Base-by-base conservation (phyloP, 225 moss, liverwort and hornwort genomes). In the Rhytidiadelphus loreus region DNA sequence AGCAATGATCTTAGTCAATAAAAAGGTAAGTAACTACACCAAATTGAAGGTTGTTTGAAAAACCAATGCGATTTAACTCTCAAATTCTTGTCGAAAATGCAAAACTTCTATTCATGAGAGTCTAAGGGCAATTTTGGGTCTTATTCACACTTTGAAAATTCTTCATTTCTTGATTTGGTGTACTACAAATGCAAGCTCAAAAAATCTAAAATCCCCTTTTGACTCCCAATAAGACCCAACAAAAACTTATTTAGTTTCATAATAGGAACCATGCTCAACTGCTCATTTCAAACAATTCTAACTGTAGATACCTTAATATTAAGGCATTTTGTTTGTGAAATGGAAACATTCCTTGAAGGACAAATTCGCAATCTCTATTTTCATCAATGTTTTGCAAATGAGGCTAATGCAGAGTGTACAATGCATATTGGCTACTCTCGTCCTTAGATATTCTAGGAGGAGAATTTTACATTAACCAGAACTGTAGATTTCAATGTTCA, bases 51-150 rank as follows among this genome's bases (percentile, higher is more conserved):
- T n/a, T n/a, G n/a, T n/a, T 39, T n/a, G 0, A 2, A 24, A 39
- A 39, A 39, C 7, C 24, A 22, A 23, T 69, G 23, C 4, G 0
- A 13, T 23, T 1, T 7, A 4, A 69, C 8, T 39, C 12, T 23
- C 24, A 13, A 39, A 69, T 24, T 23, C 39, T 39, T 39, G 24
- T 39, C 8, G 24, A 69, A 24, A 39, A 7, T 69, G 13, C 13
- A 69, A 69, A 24, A 23, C 13, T 39, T 39, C 4, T 39, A 24
- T 1, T 69, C 39, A 0, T 39, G 2, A 24, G 1, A n/a, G n/a
- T 39, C 0, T 8, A 39, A 0, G 0, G 4, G 0, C 39, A 68
- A n/a, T 12, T 23, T 7, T 13, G 4, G 23, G 5, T 5, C 39
- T 12, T 23, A 6, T 19, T 12, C 23, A 12, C 2, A 41, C 25